Percentiles rank a stretch among this genome's conserved stretches.
These are phyloP conservation scores for Citropsis articulata DNA, from an alignment of 345 rosid species.

Conservation along the genomic window DNA sequence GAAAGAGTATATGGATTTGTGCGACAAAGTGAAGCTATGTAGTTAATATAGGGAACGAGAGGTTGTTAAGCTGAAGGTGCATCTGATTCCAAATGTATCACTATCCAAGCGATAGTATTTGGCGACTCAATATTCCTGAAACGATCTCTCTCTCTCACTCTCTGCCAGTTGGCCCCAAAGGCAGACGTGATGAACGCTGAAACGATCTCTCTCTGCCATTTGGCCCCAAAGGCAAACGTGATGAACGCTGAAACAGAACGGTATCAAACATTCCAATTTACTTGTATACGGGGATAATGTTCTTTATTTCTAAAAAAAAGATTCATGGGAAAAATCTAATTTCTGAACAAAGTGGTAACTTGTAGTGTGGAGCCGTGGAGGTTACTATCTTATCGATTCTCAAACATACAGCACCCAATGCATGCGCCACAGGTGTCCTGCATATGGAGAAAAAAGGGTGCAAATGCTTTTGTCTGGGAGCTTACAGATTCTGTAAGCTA, in stretches of 20 bases:
- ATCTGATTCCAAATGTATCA: slow-evolving; percentile 26
- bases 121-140: slow-evolving; percentile 5
- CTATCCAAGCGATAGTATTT: neutral
- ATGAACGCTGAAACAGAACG: too few relatives aligned
- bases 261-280: too few relatives aligned
- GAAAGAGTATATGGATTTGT: neutral
- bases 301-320: neutral
- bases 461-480: too few relatives aligned
- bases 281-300: neutral
- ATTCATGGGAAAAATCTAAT: too few relatives aligned
- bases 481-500: too few relatives aligned
- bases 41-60: slow-evolving; percentile 7
- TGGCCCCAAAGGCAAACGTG: neutral
- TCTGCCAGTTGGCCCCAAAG: too few relatives aligned
- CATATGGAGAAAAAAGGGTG: too few relatives aligned
- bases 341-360: neutral
- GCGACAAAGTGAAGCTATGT: neutral
- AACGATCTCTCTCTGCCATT: too few relatives aligned
- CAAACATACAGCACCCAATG: too few relatives aligned
- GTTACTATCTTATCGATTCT: too few relatives aligned
- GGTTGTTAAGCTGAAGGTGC: slow-evolving; percentile 1
- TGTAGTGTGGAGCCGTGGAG: too few relatives aligned
- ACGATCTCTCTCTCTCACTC: neutral
- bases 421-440: too few relatives aligned
- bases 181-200: neutral